Conservation (phyloP, 768 basidiomycete genomes). For the Xanthoconium stramineum region DNA sequence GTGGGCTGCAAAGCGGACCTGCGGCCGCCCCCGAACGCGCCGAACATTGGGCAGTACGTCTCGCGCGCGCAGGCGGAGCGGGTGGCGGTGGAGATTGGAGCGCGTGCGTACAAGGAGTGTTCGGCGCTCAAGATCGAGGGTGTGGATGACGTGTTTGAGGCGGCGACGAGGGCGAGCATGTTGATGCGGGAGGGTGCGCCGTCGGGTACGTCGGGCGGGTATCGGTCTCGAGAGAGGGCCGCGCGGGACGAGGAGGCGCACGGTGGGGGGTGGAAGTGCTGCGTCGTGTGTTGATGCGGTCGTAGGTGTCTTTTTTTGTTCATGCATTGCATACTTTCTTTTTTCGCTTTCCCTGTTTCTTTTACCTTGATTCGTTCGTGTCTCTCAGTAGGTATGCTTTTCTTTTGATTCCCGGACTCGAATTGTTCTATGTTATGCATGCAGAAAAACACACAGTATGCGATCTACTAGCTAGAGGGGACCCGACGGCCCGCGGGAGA, state of each 20-base stretch:
- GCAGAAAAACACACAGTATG: neutral
- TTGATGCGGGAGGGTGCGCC: conserved; percentile 85
- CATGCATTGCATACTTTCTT: neutral
- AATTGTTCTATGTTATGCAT: conserved; percentile 5
- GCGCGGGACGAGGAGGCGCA: conserved; percentile 37
- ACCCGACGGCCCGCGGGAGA: conserved; percentile 31
- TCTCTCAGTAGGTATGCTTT: conserved; percentile 4
- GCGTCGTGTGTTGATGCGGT: conserved; percentile 56
- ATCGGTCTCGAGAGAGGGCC: conserved; percentile 44
- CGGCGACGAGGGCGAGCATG: conserved; percentile 95
- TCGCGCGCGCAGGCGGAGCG: conserved; percentile 79
- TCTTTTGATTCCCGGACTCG: conserved; percentile 13
- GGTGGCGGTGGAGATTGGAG: conserved; percentile 81
- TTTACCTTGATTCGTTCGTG: neutral
- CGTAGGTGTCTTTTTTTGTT: neutral
- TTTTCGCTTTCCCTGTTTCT: neutral
- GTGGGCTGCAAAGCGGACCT: conserved; percentile 97
- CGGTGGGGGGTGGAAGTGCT: conserved; percentile 53
- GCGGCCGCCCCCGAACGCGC: conserved; percentile 54
- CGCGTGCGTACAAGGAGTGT: conserved; percentile 93
- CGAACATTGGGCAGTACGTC: conserved; percentile 55
- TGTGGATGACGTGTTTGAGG: conserved; percentile 97
- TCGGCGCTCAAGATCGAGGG: conserved; percentile 87
- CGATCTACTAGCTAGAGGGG: neutral
- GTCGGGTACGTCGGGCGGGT: conserved; percentile 50